Base-by-base conservation (phyloP, 441 rosid species). In the Croton laevigatus region DNA sequence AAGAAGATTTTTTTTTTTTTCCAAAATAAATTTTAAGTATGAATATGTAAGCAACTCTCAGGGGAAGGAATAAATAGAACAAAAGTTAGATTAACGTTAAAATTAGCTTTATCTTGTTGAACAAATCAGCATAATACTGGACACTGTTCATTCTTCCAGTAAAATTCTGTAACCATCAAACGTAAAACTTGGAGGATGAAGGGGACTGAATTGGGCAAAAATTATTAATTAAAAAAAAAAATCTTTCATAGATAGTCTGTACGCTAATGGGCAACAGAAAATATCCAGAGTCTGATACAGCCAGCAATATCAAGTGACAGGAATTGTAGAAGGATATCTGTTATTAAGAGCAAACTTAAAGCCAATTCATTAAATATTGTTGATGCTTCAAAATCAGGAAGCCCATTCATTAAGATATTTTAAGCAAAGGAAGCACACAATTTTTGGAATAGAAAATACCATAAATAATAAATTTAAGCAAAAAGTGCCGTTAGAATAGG, bases 401-500 rank as follows among this genome's bases (percentile, higher is more conserved):
- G 19, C 64, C 8, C 10, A 55, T 37, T 23, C 59, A 72, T 49
- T 34, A 60, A 49, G 32, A 22, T 20, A 23, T 19, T 16, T 19
- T 38, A 49, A 73, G 34, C 8, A 36, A 23, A 49, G 12, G 27
- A 59, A 14, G 69, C 27, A 63, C 40, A 63, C n/a, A 52, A 38
- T 6, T n/a, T 23, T 3, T 36, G 6, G 20, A 27, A 14, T 6
- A 14, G 1, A 27, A 27, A 27, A 27, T 27, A 27, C 1, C 32
- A 62, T 58, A 13, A 62, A 55, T 17, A 48, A 62, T 19, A 32
- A 42, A 59, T 34, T 36, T 16, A 14, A 69, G 44, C 44, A 59
- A 59, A 61, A 22, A 38, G 61, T 19, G 44, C 5, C 48, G 53
- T 53, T 65, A 66, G 71, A 71, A 45, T 44, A 42, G 75, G 55